Percentiles rank a stretch among this genome's conserved stretches.
Evolutionary conservation across 441 rosid species (phyloP).

Genomic region (Omphalea diandra): DNA sequence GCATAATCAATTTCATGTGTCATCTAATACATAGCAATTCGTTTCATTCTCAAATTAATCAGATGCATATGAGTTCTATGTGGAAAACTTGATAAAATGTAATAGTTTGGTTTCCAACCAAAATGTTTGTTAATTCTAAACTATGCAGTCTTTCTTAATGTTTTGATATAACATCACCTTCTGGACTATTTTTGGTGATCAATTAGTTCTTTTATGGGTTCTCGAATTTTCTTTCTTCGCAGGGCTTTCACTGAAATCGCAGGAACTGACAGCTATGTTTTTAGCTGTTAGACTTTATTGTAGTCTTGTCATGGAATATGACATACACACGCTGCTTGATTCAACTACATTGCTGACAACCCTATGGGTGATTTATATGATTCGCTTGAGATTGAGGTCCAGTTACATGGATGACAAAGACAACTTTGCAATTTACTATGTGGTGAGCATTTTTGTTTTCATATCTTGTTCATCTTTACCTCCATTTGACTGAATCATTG

Average conservation of each 20-base stretch:
- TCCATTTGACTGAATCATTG: background rate
- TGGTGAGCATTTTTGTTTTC: slow-evolving; percentile 46
- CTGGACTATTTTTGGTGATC: background rate
- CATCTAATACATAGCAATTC: background rate
- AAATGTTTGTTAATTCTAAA: background rate
- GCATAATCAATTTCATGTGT: background rate
- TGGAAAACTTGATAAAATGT: background rate
- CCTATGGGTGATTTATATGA: slow-evolving; percentile 93
- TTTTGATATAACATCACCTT: background rate
- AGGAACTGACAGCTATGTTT: slow-evolving; percentile 90
- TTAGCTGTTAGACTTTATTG: slow-evolving; percentile 87
- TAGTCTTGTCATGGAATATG: slow-evolving; percentile 95
- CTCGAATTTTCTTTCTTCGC: slow-evolving; percentile 29
- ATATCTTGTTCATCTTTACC: background rate
- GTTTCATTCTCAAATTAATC: too few relatives aligned
- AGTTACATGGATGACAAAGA: slow-evolving; percentile 96
- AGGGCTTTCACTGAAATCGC: slow-evolving; percentile 92
- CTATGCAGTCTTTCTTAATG: background rate
- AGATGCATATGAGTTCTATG: background rate
- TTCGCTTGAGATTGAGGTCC: slow-evolving; percentile 75
- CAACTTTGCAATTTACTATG: slow-evolving; percentile 80
- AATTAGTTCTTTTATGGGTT: slow-evolving; percentile 5
- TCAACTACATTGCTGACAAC: slow-evolving; percentile 81
- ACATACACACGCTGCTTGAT: slow-evolving; percentile 90
- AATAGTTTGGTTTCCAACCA: background rate